phyloP scores from a whole-genome alignment of 805 yeast genomes.

The Candida ortonii region DNA sequence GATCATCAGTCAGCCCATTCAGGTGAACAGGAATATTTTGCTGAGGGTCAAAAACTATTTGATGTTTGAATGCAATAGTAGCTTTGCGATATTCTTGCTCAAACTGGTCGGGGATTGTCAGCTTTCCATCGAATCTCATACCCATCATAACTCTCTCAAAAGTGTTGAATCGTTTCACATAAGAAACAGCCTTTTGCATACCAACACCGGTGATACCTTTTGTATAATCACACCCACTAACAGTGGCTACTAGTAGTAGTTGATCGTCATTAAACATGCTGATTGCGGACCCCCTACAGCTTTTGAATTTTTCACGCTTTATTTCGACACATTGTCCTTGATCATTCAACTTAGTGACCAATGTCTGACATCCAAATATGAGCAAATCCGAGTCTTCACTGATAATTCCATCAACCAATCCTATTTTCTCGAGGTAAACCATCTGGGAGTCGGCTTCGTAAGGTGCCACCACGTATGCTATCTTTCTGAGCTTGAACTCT shows the following conservation, averaged over 20 bases:
- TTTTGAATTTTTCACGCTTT: conserved; percentile 48
- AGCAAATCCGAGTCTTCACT: conserved; percentile 94
- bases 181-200: conserved; percentile 64
- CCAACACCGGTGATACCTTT: conserved; percentile 84
- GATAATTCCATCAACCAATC: conserved; percentile 77
- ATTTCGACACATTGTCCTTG: conserved; percentile 68
- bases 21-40: conserved; percentile 50
- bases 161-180: conserved; percentile 49
- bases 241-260: conserved; percentile 71
- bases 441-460: conserved; percentile 98
- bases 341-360: conserved; percentile 81
- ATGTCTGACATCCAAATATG: conserved; percentile 74
- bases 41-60: conserved; percentile 78
- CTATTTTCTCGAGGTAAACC: conserved; percentile 78
- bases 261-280: conserved; percentile 52
- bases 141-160: conserved; percentile 56
- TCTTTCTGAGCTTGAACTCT: conserved; percentile 52
- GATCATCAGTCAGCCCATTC: conserved; percentile 49
- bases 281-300: conserved; percentile 37
- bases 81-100: conserved; percentile 64
- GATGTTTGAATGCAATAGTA: conserved; percentile 74
- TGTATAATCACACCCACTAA: conserved; percentile 97
- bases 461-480: conserved; percentile 88
- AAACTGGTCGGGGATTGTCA: conserved; percentile 53
- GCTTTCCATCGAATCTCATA: conserved; percentile 59